Conservation (phyloP, 352 stramenopile genomes). For the Globisporangium paroecandrum region DNA sequence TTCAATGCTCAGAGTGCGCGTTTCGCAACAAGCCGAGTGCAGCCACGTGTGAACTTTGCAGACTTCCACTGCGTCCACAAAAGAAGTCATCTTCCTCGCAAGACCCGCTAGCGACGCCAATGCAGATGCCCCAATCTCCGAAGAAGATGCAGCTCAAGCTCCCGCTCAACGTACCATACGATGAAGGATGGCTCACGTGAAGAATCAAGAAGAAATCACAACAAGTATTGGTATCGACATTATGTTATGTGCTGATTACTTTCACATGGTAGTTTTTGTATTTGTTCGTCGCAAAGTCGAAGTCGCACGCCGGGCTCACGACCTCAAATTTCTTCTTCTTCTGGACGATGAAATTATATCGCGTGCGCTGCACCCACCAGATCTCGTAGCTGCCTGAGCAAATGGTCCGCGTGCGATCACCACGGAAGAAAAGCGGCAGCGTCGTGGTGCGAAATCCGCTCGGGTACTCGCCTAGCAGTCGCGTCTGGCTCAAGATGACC, state of each 20-base stretch:
- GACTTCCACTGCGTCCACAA: constrained; percentile 26
- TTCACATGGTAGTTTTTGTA: constrained; percentile 72
- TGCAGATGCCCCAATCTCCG: neutral
- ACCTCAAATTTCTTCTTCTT: constrained; percentile 76
- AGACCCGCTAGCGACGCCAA: neutral
- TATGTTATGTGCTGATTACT: neutral
- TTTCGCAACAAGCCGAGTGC: constrained; percentile 58
- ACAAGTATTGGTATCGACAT: neutral
- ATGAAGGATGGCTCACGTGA: constrained; percentile 33
- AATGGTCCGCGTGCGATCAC: constrained; percentile 56
- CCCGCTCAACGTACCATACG: constrained; percentile 21
- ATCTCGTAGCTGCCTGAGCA: constrained; percentile 78
- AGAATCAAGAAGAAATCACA: neutral
- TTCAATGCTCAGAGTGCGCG: constrained; percentile 60
- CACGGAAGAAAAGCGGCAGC: constrained; percentile 64
- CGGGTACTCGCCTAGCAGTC: constrained; percentile 64
- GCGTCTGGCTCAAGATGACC: constrained; percentile 68
- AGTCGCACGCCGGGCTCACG: constrained; percentile 62
- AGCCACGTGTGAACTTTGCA: constrained; percentile 56
- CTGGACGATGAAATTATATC: constrained; percentile 80
- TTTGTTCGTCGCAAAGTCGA: constrained; percentile 72
- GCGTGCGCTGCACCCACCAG: constrained; percentile 85
- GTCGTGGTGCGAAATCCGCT: constrained; percentile 76
- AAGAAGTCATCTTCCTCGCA: neutral
- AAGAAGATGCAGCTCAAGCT: constrained; percentile 18